A percentile compares a stretch with the other conserved stretches of the same genome.
phyloP scores from a whole-genome alignment of 768 basidiomycete genomes.

The Pisolithus albus region DNA sequence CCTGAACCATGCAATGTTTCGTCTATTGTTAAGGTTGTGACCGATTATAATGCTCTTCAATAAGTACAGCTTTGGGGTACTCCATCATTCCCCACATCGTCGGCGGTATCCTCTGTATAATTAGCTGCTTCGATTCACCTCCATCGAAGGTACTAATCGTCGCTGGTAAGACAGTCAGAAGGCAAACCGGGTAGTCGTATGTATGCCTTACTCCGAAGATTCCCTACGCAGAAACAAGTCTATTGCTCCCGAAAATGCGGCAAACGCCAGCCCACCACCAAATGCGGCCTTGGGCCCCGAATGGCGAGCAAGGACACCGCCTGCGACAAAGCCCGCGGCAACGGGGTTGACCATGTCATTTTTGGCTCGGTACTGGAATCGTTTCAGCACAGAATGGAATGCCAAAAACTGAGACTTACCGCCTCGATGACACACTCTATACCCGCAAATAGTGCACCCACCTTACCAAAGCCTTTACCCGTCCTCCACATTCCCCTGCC shows the following conservation, averaged over 20 bases:
- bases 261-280: conserved; percentile 88
- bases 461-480: conserved; percentile 91
- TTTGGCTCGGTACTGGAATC: conserved; percentile 80
- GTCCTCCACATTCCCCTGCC: conserved; percentile 85
- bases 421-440: conserved; percentile 94
- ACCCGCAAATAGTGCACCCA: conserved; percentile 91
- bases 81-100: too few relatives aligned
- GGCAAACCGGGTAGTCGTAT: conserved; percentile 2
- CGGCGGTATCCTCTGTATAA: background rate
- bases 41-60: too few relatives aligned
- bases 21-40: too few relatives aligned
- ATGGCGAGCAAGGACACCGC: conserved; percentile 81
- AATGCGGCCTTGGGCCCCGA: conserved; percentile 81
- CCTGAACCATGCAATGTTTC: too few relatives aligned
- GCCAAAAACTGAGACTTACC: conserved; percentile 33
- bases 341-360: conserved; percentile 93
- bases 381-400: conserved; percentile 1
- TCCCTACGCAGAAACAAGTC: conserved; percentile 77
- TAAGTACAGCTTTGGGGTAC: too few relatives aligned
- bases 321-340: conserved; percentile 80
- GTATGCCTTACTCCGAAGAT: conserved; percentile 58
- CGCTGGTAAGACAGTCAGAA: conserved; percentile 22
- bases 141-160: conserved; percentile 27
- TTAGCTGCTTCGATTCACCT: background rate
- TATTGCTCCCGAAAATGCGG: conserved; percentile 87